phyloP scores from a whole-genome alignment of 345 rosid genomes.

The Gossypium mustelinum region DNA sequence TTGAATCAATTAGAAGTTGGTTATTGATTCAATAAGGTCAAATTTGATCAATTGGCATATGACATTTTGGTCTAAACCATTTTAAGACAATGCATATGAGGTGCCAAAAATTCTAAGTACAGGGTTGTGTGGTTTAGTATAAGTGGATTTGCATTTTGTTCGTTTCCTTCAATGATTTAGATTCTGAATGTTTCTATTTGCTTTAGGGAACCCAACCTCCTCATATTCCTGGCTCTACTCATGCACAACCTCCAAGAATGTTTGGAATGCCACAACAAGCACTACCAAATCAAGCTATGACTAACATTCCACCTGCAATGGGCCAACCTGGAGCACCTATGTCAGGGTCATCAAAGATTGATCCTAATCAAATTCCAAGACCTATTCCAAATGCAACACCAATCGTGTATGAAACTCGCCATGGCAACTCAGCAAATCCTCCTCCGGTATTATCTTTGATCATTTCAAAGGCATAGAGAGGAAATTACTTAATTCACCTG shows the following conservation, averaged over 20 bases:
- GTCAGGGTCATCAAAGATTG: constrained; percentile 75
- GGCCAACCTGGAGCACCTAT: constrained; percentile 74
- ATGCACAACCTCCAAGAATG: constrained; percentile 66
- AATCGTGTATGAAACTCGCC: constrained; percentile 74
- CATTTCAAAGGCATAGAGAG: neutral
- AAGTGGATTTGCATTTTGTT: neutral
- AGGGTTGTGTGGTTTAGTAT: neutral
- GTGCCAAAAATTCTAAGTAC: neutral
- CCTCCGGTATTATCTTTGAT: constrained; percentile 63
- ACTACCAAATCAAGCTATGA: constrained; percentile 79
- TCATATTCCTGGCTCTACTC: constrained; percentile 54
- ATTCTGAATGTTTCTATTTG: constrained; percentile 24
- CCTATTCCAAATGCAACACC: constrained; percentile 74
- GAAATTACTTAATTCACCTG: neutral
- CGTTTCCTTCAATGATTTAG: neutral
- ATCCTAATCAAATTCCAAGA: constrained; percentile 94
- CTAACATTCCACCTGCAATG: constrained; percentile 66
- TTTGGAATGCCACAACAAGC: constrained; percentile 68
- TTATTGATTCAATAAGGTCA: neutral
- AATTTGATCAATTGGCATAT: neutral
- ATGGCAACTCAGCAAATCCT: constrained; percentile 75
- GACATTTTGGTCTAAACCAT: neutral
- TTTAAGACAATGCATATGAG: neutral
- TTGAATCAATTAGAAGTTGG: neutral
- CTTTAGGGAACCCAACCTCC: constrained; percentile 56